Evolutionary conservation across 176 grass and related monocot species (phyloP).

Genomic region (Canna indica): DNA sequence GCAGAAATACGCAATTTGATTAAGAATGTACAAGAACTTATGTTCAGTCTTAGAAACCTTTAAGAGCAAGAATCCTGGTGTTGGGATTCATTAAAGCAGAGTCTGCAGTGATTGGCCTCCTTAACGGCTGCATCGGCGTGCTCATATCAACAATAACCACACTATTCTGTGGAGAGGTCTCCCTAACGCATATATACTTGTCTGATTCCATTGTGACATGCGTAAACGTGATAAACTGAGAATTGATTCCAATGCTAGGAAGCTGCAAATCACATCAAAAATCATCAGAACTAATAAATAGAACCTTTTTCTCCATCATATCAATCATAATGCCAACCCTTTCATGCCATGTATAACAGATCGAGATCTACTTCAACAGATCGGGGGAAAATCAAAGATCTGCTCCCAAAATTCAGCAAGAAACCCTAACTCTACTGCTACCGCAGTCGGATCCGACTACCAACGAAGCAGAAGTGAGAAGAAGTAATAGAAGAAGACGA

Average conservation of each 20-base stretch:
- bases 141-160: constrained; percentile 95
- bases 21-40: constrained; percentile 17
- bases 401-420: not conserved
- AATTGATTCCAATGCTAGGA: constrained; percentile 79
- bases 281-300: not conserved
- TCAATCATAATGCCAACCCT: not conserved
- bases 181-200: constrained; percentile 94
- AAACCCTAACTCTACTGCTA: not conserved
- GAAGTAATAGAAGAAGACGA: not conserved
- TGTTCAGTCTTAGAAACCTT: constrained; percentile 35
- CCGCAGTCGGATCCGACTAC: not conserved
- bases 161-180: constrained; percentile 96
- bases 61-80: constrained; percentile 90
- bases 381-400: not conserved
- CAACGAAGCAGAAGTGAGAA: constrained; percentile 4
- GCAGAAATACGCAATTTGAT: not conserved
- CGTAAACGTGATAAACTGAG: constrained; percentile 97
- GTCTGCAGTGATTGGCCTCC: constrained; percentile 93
- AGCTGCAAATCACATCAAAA: constrained; percentile 39
- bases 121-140: constrained; percentile 88
- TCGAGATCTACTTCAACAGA: not conserved
- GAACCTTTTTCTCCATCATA: not conserved
- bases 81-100: constrained; percentile 96
- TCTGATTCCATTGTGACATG: constrained; percentile 99
- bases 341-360: not conserved